Evolutionary conservation across 1,139 yeast genomes (phyloP).

Genomic region (Candida anutae): DNA sequence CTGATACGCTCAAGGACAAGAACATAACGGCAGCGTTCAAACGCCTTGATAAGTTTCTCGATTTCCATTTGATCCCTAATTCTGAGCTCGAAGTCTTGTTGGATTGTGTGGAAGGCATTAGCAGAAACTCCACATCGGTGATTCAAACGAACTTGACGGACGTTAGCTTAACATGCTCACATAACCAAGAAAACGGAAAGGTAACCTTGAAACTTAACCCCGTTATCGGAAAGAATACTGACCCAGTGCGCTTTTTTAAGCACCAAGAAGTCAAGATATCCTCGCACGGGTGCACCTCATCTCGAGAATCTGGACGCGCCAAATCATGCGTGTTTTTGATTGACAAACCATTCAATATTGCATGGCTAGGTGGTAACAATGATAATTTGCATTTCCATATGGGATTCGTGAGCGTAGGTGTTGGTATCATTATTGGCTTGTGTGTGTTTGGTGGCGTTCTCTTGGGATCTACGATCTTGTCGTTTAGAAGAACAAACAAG

Average conservation of each 20-base stretch:
- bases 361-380: slow-evolving; percentile 42
- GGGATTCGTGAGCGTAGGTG: slow-evolving; percentile 58
- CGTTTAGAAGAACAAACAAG: slow-evolving; percentile 16
- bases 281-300: slow-evolving; percentile 56
- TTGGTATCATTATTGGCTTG: slow-evolving; percentile 59
- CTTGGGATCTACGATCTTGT: slow-evolving; percentile 17
- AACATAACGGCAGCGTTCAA: slow-evolving; percentile 41
- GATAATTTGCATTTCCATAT: slow-evolving; percentile 47
- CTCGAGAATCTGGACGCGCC: slow-evolving; percentile 15
- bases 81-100: slow-evolving; percentile 29
- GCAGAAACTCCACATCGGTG: slow-evolving; percentile 1
- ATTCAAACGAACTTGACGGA: slow-evolving; percentile 30
- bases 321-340: slow-evolving; percentile 54
- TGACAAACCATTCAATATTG: slow-evolving; percentile 50
- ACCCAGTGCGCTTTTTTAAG: slow-evolving; percentile 37
- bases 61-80: slow-evolving; percentile 64
- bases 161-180: slow-evolving; percentile 35
- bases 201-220: slow-evolving; percentile 20
- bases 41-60: slow-evolving; percentile 47
- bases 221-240: slow-evolving; percentile 11
- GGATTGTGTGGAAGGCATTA: slow-evolving; percentile 18
- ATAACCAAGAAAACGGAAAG: slow-evolving; percentile 32
- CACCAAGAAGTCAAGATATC: slow-evolving; percentile 62
- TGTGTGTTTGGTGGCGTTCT: slow-evolving; percentile 28
- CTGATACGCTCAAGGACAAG: slow-evolving; percentile 45